phyloP scores from a whole-genome alignment of 352 stramenopile genomes.

The Phytophthora rubi region DNA sequence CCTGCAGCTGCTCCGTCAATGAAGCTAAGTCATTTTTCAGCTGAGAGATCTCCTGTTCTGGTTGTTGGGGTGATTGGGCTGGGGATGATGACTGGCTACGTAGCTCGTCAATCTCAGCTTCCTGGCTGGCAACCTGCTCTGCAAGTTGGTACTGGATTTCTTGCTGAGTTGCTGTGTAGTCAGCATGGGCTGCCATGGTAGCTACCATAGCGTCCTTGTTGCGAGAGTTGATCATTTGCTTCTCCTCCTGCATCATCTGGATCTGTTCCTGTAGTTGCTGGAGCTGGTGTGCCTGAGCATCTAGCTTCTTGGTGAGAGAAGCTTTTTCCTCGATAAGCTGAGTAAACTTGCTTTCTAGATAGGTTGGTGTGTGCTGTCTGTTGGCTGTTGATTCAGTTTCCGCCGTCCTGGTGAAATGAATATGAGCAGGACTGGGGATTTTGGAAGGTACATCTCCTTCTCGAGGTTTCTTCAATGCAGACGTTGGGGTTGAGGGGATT shows the following conservation, averaged over 20 bases:
- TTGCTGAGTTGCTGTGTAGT: conserved; percentile 23
- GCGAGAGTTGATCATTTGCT: conserved; percentile 18
- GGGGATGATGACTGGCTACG: neutral
- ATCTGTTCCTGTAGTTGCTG: conserved; percentile 30
- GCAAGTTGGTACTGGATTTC: conserved; percentile 31
- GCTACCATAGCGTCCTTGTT: conserved; percentile 25
- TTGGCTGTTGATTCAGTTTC: neutral
- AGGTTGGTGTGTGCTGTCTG: neutral
- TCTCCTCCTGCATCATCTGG: conserved; percentile 41
- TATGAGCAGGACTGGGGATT: conserved; percentile 25
- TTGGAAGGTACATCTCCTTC: conserved; percentile 23
- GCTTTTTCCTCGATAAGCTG: conserved; percentile 45
- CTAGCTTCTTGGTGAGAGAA: conserved; percentile 26
- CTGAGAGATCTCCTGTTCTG: neutral
- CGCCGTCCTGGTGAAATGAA: neutral
- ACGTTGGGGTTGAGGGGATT: conserved; percentile 40
- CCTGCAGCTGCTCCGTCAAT: neutral
- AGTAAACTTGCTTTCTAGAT: conserved; percentile 21
- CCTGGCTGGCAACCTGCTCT: conserved; percentile 19
- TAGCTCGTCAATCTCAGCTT: conserved; percentile 22
- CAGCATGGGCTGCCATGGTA: conserved; percentile 14
- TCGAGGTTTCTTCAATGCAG: conserved; percentile 28
- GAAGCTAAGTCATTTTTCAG: neutral
- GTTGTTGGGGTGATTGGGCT: conserved; percentile 3
- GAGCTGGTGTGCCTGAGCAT: conserved; percentile 27